Evolutionary conservation across 306 rosid species (phyloP).

Genomic region (Sesbania bispinosa): DNA sequence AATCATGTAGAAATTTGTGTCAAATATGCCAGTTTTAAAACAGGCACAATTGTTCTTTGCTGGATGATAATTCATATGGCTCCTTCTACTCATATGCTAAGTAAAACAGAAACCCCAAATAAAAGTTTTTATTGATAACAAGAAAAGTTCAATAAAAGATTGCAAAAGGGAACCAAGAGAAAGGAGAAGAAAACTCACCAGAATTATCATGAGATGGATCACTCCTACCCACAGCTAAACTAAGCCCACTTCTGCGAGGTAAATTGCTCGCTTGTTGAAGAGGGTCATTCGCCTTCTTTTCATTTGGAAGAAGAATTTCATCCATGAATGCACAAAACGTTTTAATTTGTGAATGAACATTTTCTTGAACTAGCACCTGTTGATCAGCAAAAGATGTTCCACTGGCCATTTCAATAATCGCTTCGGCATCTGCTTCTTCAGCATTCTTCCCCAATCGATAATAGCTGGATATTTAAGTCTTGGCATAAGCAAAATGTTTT

Average conservation of each 20-base stretch:
- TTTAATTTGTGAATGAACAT: constrained; percentile 65
- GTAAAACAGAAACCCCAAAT: not conserved
- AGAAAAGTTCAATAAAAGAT: not conserved
- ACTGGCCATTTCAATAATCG: constrained; percentile 70
- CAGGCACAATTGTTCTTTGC: not conserved
- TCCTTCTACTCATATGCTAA: not conserved
- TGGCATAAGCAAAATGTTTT: constrained; percentile 33
- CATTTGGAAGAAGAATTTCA: constrained; percentile 63
- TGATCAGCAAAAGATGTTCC: constrained; percentile 69
- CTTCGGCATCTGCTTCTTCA: constrained; percentile 59
- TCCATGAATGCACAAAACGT: constrained; percentile 62
- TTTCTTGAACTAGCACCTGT: constrained; percentile 79
- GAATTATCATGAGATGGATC: constrained; percentile 27
- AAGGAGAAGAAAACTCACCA: constrained; percentile 39
- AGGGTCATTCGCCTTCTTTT: constrained; percentile 34
- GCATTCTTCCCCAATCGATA: constrained; percentile 66
- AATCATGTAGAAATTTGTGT: not conserved
- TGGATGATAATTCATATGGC: constrained; percentile 1
- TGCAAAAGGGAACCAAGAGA: not conserved
- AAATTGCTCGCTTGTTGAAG: constrained; percentile 30
- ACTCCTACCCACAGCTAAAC: constrained; percentile 68
- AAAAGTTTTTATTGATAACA: not conserved
- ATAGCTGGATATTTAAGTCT: constrained; percentile 58
- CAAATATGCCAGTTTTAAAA: not conserved
- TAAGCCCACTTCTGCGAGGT: constrained; percentile 68